A percentile compares a stretch with the other conserved stretches of the same genome.
phyloP scores from a whole-genome alignment of 495 filamentous ascomycete species.

The Bathelium albidoporum region DNA sequence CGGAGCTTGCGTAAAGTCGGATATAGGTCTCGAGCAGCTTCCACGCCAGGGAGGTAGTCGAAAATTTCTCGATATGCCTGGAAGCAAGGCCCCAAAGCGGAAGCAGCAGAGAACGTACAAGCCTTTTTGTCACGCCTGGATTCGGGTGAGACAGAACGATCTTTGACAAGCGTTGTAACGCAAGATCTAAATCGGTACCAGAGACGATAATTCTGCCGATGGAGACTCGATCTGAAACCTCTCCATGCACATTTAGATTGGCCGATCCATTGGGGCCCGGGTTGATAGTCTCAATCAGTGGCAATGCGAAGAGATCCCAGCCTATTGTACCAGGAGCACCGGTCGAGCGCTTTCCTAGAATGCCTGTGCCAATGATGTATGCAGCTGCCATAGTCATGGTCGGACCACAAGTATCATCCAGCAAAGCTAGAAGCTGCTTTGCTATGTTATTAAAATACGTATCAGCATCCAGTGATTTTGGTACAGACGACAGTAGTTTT shows the following conservation, averaged over 20 bases:
- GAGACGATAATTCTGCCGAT: conserved; percentile 34
- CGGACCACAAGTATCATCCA: conserved; percentile 53
- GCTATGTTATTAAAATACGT: conserved; percentile 54
- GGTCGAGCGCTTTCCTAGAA: conserved; percentile 54
- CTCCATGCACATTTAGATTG: not conserved
- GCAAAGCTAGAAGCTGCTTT: conserved; percentile 54
- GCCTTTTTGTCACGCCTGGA: conserved; percentile 58
- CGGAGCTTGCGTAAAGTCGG: conserved; percentile 35
- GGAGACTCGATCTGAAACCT: not conserved
- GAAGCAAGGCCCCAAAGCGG: conserved; percentile 53
- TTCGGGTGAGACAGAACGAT: conserved; percentile 60
- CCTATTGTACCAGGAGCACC: conserved; percentile 61
- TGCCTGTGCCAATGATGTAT: conserved; percentile 64
- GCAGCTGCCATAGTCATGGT: conserved; percentile 58
- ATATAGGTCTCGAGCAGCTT: conserved; percentile 40
- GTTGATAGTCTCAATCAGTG: conserved; percentile 51
- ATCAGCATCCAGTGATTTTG: conserved; percentile 44
- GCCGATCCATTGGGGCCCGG: conserved; percentile 35
- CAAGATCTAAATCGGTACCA: conserved; percentile 34
- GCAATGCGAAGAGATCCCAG: conserved; percentile 58
- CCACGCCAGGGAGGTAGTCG: conserved; percentile 29
- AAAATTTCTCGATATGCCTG: conserved; percentile 38
- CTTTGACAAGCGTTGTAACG: conserved; percentile 46
- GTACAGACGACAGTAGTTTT: conserved; percentile 51
- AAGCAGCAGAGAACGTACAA: conserved; percentile 54